Evolutionary conservation across 306 rosid species (phyloP).

Genomic region (Purshia tridentata): DNA sequence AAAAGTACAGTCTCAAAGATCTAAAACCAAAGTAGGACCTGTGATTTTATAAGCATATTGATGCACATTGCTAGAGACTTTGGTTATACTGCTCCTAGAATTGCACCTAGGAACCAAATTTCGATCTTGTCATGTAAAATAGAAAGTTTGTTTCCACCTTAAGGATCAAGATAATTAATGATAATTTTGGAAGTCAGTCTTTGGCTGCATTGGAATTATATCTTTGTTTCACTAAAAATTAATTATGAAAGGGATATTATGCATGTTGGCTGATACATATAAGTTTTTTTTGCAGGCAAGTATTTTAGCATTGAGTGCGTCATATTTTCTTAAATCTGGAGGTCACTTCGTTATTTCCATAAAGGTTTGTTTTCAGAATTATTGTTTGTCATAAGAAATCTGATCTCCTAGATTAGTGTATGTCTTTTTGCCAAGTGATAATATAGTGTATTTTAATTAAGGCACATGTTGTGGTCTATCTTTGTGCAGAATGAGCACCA

Average conservation of each 20-base stretch:
- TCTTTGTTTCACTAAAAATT: slow-evolving; percentile 13
- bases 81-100: too few species aligned
- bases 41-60: too few species aligned
- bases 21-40: slow-evolving; percentile 14
- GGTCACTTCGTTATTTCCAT: too few species aligned
- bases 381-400: too few species aligned
- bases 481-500: background rate
- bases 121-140: background rate
- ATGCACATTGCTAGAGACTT: too few species aligned
- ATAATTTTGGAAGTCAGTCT: slow-evolving; percentile 25
- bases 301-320: too few species aligned
- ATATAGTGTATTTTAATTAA: background rate
- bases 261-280: too few species aligned
- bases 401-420: too few species aligned
- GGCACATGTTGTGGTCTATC: slow-evolving; percentile 11
- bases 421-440: too few species aligned
- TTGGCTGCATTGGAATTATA: slow-evolving; percentile 50
- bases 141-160: background rate
- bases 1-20: slow-evolving; percentile 28
- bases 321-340: too few species aligned
- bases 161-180: background rate
- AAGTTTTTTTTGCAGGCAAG: too few species aligned
- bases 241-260: slow-evolving; percentile 26
- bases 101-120: background rate
- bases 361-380: too few species aligned